phyloP scores from a whole-genome alignment of 2,329 filamentous ascomycete genomes.

The Penicillium sp. region DNA sequence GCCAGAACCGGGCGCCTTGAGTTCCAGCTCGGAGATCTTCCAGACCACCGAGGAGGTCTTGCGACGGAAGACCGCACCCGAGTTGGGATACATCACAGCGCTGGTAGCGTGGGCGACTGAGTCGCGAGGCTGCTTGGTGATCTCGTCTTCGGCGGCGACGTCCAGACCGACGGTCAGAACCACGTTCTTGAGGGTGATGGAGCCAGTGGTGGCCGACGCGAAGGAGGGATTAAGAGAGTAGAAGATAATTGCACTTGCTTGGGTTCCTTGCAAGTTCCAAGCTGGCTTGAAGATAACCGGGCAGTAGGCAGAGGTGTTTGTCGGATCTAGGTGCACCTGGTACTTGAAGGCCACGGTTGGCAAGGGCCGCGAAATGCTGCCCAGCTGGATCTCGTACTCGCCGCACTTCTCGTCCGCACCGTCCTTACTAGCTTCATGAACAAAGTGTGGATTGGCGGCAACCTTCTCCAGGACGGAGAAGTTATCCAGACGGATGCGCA shows the following conservation, averaged over 20 bases:
- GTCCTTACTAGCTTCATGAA: slow-evolving; percentile 59
- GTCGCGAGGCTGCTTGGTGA: slow-evolving; percentile 50
- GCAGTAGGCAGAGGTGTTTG: slow-evolving; percentile 60
- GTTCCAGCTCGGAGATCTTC: slow-evolving; percentile 52
- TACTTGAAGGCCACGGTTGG: slow-evolving; percentile 86
- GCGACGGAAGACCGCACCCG: slow-evolving; percentile 48
- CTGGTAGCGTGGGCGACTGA: slow-evolving; percentile 42
- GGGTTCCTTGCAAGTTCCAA: slow-evolving; percentile 83
- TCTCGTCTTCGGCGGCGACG: slow-evolving; percentile 40
- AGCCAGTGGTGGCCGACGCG: slow-evolving; percentile 43
- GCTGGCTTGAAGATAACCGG: slow-evolving; percentile 72
- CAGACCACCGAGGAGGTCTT: slow-evolving; percentile 50
- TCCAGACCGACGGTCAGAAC: slow-evolving; percentile 63
- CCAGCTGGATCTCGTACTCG: slow-evolving; percentile 75
- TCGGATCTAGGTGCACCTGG: slow-evolving; percentile 72
- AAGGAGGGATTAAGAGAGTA: slow-evolving; percentile 81
- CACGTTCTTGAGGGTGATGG: slow-evolving; percentile 71
- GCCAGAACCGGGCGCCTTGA: slow-evolving; percentile 47
- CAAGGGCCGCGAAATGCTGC: slow-evolving; percentile 66
- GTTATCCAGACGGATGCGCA: slow-evolving; percentile 82
- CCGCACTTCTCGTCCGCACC: slow-evolving; percentile 64
- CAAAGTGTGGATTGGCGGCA: slow-evolving; percentile 88
- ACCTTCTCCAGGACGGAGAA: slow-evolving; percentile 88
- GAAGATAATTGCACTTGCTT: slow-evolving; percentile 81
- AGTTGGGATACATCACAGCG: slow-evolving; percentile 51